These are phyloP conservation scores for Xylaria sp. DNA, from an alignment of 2,329 filamentous ascomycete species.

Conservation along the genomic window DNA sequence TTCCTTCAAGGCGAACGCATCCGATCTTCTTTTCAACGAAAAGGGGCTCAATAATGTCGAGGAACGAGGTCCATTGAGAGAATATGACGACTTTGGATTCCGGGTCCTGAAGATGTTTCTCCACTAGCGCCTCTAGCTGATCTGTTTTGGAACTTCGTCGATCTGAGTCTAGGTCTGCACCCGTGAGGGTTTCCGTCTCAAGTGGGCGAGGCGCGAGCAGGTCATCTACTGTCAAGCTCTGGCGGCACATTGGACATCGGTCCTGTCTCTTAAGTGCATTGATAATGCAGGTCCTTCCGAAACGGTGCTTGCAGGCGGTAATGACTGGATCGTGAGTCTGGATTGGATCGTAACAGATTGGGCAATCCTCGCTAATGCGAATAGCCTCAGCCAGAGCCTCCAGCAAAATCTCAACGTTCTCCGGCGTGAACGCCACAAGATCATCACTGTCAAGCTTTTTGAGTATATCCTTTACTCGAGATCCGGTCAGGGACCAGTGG, in stretches of 20 bases:
- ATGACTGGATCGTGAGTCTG: constrained; percentile 74
- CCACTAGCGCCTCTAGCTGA: constrained; percentile 78
- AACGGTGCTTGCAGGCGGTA: constrained; percentile 85
- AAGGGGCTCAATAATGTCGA: constrained; percentile 76
- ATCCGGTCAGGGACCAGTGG: constrained; percentile 84
- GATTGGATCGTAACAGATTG: constrained; percentile 80
- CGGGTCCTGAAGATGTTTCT: constrained; percentile 72
- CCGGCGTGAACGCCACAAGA: constrained; percentile 74
- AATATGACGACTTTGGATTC: constrained; percentile 78
- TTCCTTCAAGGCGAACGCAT: constrained; percentile 81
- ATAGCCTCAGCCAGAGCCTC: constrained; percentile 80
- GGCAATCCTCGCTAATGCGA: constrained; percentile 84
- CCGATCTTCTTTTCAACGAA: constrained; percentile 69
- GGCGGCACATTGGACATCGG: constrained; percentile 87
- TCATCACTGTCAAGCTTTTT: constrained; percentile 74
- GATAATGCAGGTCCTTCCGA: constrained; percentile 78
- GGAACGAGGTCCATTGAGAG: constrained; percentile 81
- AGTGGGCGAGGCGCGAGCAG: constrained; percentile 74
- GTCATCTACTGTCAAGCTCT: constrained; percentile 68
- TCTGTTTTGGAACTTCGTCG: constrained; percentile 84
- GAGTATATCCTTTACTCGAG: constrained; percentile 78
- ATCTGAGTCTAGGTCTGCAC: constrained; percentile 65
- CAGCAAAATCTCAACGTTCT: constrained; percentile 78
- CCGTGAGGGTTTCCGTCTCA: constrained; percentile 42
- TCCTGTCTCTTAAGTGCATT: constrained; percentile 78